A percentile compares a stretch with the other conserved stretches of the same genome.
Conservation (phyloP, 2,329 filamentous ascomycete genomes). For the Leptographium procerum region DNA sequence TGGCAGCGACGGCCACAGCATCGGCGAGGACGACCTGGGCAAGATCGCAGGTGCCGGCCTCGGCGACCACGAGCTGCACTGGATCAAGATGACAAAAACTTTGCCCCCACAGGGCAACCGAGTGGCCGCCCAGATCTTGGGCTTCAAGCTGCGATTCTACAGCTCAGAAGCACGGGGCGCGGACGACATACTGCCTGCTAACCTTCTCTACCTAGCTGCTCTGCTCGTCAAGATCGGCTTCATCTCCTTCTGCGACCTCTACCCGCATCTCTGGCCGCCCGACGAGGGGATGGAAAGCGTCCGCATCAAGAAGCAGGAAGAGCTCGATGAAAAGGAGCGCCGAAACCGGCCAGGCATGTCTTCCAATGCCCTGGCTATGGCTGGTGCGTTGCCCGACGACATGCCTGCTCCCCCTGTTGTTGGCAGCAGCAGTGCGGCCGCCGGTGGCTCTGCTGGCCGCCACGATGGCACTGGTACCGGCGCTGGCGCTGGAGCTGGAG, state of each 20-base stretch:
- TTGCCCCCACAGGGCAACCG: constrained; percentile 77
- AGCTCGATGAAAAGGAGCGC: constrained; percentile 68
- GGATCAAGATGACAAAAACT: constrained; percentile 72
- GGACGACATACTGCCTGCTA: constrained; percentile 74
- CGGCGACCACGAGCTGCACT: constrained; percentile 44
- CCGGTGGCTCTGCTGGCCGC: constrained; percentile 36
- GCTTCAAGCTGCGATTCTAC: constrained; percentile 96
- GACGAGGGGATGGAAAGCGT: constrained; percentile 75
- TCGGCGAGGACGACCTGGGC: constrained; percentile 26
- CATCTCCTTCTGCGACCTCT: constrained; percentile 81
- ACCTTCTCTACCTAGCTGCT: constrained; percentile 83
- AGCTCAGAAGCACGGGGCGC: constrained; percentile 62
- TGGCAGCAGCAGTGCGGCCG: not conserved
- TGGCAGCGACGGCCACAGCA: constrained; percentile 16
- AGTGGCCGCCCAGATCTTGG: constrained; percentile 85
- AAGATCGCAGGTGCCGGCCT: constrained; percentile 41
- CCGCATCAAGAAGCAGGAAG: constrained; percentile 57
- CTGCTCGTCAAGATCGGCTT: constrained; percentile 96
- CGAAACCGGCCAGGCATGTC: constrained; percentile 57
- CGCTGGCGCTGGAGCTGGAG: constrained; percentile 26
- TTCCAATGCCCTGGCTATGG: constrained; percentile 76
- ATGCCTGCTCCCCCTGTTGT: constrained; percentile 28
- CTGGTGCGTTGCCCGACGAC: constrained; percentile 79
- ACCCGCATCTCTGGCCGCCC: constrained; percentile 78
- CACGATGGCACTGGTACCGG: constrained; percentile 27